Percentiles rank a stretch among this genome's conserved stretches.
Conservation (phyloP, 2,329 filamentous ascomycete species). For the Sporothrix humicola region DNA sequence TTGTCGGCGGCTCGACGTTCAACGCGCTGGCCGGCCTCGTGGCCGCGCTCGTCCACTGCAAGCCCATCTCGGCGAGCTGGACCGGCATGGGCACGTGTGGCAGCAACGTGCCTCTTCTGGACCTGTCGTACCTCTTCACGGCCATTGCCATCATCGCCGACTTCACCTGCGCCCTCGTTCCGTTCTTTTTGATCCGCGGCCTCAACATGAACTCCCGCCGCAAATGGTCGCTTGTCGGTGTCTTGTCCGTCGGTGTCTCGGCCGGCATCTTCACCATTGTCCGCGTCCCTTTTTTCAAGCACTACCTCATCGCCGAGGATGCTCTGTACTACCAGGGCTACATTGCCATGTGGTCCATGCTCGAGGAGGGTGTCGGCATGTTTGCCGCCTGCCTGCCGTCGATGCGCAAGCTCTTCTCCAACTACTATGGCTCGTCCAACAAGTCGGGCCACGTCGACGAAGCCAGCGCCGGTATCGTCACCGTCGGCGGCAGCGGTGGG, state of each 20-base stretch:
- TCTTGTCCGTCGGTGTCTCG: slow-evolving; percentile 42
- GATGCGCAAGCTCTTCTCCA: slow-evolving; percentile 32
- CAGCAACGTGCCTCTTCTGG: slow-evolving; percentile 34
- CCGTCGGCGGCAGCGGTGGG: slow-evolving; percentile 1
- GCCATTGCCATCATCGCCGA: slow-evolving; percentile 33
- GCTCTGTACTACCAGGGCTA: slow-evolving; percentile 33
- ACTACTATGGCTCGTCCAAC: slow-evolving; percentile 30
- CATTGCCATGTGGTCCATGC: slow-evolving; percentile 34
- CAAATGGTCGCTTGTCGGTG: slow-evolving; percentile 34
- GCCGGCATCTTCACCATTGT: slow-evolving; percentile 48
- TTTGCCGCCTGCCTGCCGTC: slow-evolving; percentile 34
- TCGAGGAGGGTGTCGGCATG: slow-evolving; percentile 35
- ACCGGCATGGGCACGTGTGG: slow-evolving; percentile 37
- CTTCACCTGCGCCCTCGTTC: slow-evolving; percentile 35
- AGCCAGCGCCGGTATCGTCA: neutral
- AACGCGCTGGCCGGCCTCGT: slow-evolving; percentile 37
- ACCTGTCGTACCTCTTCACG: slow-evolving; percentile 34
- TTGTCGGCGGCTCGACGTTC: slow-evolving; percentile 32
- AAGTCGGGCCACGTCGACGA: neutral
- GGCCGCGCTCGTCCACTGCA: slow-evolving; percentile 38
- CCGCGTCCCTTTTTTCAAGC: slow-evolving; percentile 38
- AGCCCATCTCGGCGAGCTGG: slow-evolving; percentile 37
- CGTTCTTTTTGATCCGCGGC: slow-evolving; percentile 35
- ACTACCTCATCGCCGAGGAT: slow-evolving; percentile 31
- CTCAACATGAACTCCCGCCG: slow-evolving; percentile 35